Base-by-base conservation (phyloP, 1,284 basidiomycete genomes). In the Trichosporon sp. region DNA sequence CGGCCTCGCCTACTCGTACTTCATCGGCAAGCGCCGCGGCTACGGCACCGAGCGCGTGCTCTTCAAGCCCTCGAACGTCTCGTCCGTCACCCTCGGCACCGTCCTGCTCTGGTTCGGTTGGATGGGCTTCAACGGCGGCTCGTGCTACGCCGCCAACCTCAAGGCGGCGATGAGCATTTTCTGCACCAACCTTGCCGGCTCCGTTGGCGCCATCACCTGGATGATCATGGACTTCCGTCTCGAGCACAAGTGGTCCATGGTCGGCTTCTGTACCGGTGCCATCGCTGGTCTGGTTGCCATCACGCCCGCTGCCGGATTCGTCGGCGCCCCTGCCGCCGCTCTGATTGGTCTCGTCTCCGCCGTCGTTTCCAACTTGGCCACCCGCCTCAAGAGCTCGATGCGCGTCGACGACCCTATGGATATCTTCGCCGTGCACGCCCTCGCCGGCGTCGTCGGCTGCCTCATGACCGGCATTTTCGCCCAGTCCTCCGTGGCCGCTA, bases 1-100 rank as follows among this genome's bases (percentile, higher is more conserved):
- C 37, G 93, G 93, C 56, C 87, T 96, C 64, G 93, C 93, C 0
- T 94, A 91, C 84, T 91, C 94, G 37, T 93, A 85, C 81, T 87
- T 87, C 77, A 85, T 88, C 72, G 87, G 87, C 70, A 85, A 84
- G 65, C 84, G 87, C 68, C 78, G 85, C 66, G 87, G 87, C 10
- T 91, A 89, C 81, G 91, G 95, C 73, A 91, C 91, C 59, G 91
- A 96, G 79, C 86, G 93, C 31, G 86, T 93, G 76, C 91, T 95
- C 78, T 97, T 95, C 87, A 90, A 94, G 73, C 95, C 95, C 8
- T 93, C 96, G 83, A 97, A 96, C 80, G 93, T 97, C 19, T 91
- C 67, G 35, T 56, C 68, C 21, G 92, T 97, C 78, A 91, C 90
- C 70, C 88, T 98, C 67, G 96, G 96, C 74, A 96, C 91, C 14